Evolutionary conservation across 805 yeast genomes (phyloP), one percentile per base, ranked within the genome.

Genomic region (Schizosaccharomyces japonicus): DNA sequence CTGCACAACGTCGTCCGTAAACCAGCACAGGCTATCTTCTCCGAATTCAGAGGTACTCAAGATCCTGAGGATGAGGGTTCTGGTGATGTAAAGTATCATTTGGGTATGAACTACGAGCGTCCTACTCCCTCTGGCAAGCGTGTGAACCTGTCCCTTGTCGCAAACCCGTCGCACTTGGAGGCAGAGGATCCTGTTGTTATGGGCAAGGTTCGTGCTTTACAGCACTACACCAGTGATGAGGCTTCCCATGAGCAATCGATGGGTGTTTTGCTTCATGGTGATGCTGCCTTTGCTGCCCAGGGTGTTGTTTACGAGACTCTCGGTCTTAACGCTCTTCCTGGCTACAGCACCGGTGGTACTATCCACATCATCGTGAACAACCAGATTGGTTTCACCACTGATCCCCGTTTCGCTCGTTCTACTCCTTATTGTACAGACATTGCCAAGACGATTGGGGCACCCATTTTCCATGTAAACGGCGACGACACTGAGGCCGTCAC

Each of bases 361-460:
- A 71, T 90, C 55, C 98, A 90, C 66, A 75, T 90, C 55, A 85
- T 90, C 59, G 84, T 90, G 54, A 90, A 90, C 68, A 90, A 90
- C 70, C 99, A 90, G 73, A 87, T 90, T 63, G 99, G 99, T 65
- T 90, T 90, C 75, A 90, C 99, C 55, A 90, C 99, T 47, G 96
- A 90, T 63, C 99, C 99, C 55, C 75, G 94, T 69, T 78, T 79
- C 58, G 84, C 95, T 32, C 80, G 99, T 70, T 87, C 96, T 25
- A 90, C 98, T 45, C 87, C 93, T 59, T 90, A 90, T 66, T 95
- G 98, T 58, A 80, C 95, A 23, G 99, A 90, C 69, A 73, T 90
- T 61, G 96, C 95, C 57, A 90, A 90, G 69, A 70, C 94, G 31
- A 80, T 83, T 64, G 85, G 87, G 62, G 95, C 96, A 23, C 99